Base-by-base conservation (phyloP, 2,329 filamentous ascomycete genomes). In the Fusarium sp. region DNA sequence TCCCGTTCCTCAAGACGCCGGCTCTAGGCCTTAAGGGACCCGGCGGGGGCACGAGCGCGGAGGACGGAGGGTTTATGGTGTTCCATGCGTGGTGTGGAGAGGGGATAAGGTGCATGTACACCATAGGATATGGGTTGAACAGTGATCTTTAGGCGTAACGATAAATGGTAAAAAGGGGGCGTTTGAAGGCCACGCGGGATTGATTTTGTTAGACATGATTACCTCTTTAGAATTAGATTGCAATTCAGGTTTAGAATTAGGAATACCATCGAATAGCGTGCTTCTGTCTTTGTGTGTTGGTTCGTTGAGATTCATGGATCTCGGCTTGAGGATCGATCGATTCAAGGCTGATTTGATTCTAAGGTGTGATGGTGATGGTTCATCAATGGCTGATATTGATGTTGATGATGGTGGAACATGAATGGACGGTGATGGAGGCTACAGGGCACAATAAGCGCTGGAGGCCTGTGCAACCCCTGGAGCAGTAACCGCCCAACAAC, bases 1-100 rank as follows among this genome's bases (percentile, higher is more conserved):
- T 56, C 22, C 75, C 76, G 53, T 67, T 81, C 63, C 71, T 82
- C n/a, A 65, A 71, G 66, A 77, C 77, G 49, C 80, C 78, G 20
- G 75, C 79, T 51, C 76, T 78, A 52, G 77, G 75, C 43, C 75
- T 83, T 14, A 73, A 72, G 9, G 78, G 78, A 15, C 82, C 82
- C 0, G 82, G 82, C 13, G 82, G 82, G 13, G 79, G 78, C 13
- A 80, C 77, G 30, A 78, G 76, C 27, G 65, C 44, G 53, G 71
- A 68, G 23, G 73, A 75, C 19, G 77, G 75, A 13, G 65, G 71
- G 13, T 65, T 79, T 30, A 47, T 75, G 54, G 77, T 77, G 13
- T 82, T 81, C 54, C 80, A 82, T 46, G 78, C 74, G 9, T 73
- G 78, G 58, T 82, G 80, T 51, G 40, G 41, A 4, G 59, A 70